Evolutionary conservation across 345 rosid genomes (phyloP).

Genomic region (Syzygium grande): DNA sequence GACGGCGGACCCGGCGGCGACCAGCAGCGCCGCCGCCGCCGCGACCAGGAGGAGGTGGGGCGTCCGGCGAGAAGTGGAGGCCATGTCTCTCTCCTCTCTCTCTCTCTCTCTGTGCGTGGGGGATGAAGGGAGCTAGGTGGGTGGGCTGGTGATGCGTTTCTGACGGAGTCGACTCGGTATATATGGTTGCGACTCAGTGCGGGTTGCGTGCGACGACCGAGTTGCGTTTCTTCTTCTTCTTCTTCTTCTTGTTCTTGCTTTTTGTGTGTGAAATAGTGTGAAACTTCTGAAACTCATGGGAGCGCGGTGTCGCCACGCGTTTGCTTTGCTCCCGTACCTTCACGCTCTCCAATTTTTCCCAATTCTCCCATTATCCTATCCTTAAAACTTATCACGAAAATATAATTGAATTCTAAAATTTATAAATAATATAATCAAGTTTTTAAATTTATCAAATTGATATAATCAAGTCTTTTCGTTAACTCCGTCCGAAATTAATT

Average conservation of each 20-base stretch:
- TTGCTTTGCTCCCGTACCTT: not conserved
- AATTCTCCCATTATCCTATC: not conserved
- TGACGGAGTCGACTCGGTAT: not conserved
- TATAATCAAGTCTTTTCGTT: too few species aligned
- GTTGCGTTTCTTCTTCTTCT: not conserved
- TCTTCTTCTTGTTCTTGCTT: not conserved
- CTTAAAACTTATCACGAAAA: fast-evolving
- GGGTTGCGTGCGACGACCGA: not conserved
- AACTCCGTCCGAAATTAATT: too few species aligned
- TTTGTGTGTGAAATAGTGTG: not conserved
- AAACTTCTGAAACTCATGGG: not conserved
- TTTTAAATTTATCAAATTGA: too few species aligned
- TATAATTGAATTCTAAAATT: too few species aligned
- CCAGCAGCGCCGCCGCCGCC: not conserved
- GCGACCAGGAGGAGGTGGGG: not conserved
- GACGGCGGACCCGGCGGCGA: not conserved
- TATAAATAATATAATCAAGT: too few species aligned
- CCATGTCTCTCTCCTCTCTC: not conserved
- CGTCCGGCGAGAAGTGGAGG: not conserved
- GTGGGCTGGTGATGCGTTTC: not conserved
- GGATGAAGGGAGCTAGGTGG: not conserved
- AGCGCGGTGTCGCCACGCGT: not conserved
- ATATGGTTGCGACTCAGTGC: not conserved
- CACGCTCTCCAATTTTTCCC: not conserved
- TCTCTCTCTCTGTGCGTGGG: not conserved